Evolutionary conservation across 2,329 filamentous ascomycete species (phyloP).

Genomic region (Paecilomyces variotii): DNA sequence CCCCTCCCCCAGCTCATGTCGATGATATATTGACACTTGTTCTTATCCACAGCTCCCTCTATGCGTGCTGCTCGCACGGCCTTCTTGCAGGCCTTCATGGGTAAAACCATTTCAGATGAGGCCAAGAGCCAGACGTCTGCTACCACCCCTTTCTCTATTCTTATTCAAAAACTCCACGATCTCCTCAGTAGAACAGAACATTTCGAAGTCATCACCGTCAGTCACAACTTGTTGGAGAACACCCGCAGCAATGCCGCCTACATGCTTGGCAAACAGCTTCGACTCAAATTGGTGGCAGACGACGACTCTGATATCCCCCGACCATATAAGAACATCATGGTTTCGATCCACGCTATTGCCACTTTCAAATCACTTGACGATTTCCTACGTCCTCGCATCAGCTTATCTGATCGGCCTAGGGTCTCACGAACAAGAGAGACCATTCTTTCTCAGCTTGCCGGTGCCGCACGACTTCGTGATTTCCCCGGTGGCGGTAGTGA

Average conservation of each 20-base stretch:
- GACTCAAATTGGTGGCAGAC: constrained; percentile 79
- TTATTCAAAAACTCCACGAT: constrained; percentile 92
- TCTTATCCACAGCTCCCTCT: constrained; percentile 9
- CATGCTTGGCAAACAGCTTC: constrained; percentile 93
- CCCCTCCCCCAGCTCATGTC: no score
- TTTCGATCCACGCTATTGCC: constrained; percentile 95
- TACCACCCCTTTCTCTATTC: constrained; percentile 76
- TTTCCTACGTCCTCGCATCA: constrained; percentile 86
- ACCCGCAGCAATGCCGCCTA: constrained; percentile 86
- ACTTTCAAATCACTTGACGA: constrained; percentile 96
- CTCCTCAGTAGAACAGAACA: constrained; percentile 93
- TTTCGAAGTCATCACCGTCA: constrained; percentile 94
- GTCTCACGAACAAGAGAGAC: constrained; percentile 52
- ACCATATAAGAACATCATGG: constrained; percentile 88
- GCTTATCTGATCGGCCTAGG: constrained; percentile 64
- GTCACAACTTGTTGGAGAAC: constrained; percentile 83
- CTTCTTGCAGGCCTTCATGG: constrained; percentile 92
- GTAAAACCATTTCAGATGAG: constrained; percentile 52
- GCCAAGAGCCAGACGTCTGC: constrained; percentile 59
- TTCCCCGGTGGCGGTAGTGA: constrained; percentile 26
- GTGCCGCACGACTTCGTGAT: constrained; percentile 57
- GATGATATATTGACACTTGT: background rate
- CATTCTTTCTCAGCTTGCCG: constrained; percentile 64
- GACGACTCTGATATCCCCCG: constrained; percentile 80
- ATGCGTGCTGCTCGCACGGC: constrained; percentile 60